These are phyloP conservation scores for Pyrus hybrid DNA, from an alignment of 331 rosid species.

Conservation along the genomic window DNA sequence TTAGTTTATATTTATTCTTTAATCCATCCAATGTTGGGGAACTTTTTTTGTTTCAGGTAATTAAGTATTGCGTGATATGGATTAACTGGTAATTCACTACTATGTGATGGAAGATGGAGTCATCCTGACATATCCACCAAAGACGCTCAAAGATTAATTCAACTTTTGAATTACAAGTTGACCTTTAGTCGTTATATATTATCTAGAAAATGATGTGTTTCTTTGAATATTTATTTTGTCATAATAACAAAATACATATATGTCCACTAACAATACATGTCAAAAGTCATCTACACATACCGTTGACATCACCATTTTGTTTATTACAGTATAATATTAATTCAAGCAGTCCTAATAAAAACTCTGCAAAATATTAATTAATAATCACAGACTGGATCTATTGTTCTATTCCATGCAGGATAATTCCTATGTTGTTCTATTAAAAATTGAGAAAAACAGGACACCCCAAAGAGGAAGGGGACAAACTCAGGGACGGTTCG, in stretches of 20 bases:
- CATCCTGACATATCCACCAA: constrained; percentile 4
- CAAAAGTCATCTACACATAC: not conserved
- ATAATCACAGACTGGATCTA: not conserved
- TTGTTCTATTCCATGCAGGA: not conserved
- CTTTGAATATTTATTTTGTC: too few relatives aligned
- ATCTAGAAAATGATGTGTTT: not conserved
- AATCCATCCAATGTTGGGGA: too few relatives aligned
- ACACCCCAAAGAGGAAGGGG: not conserved
- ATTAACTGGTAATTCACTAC: too few relatives aligned
- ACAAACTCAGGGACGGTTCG: not conserved
- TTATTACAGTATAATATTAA: not conserved
- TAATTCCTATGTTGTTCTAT: not conserved
- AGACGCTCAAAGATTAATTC: not conserved
- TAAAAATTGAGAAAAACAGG: not conserved
- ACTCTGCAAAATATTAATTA: not conserved
- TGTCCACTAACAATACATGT: not conserved
- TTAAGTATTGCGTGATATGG: too few relatives aligned
- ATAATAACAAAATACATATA: not conserved
- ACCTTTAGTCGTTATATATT: not conserved
- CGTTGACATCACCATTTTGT: not conserved
- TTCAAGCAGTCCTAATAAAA: not conserved
- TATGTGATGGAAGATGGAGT: constrained; percentile 2
- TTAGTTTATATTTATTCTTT: too few relatives aligned
- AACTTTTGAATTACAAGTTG: not conserved
- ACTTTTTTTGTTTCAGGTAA: too few relatives aligned